These are phyloP conservation scores for Colletotrichum gloeosporioides DNA, from an alignment of 2,329 filamentous ascomycete species.

Conservation along the genomic window DNA sequence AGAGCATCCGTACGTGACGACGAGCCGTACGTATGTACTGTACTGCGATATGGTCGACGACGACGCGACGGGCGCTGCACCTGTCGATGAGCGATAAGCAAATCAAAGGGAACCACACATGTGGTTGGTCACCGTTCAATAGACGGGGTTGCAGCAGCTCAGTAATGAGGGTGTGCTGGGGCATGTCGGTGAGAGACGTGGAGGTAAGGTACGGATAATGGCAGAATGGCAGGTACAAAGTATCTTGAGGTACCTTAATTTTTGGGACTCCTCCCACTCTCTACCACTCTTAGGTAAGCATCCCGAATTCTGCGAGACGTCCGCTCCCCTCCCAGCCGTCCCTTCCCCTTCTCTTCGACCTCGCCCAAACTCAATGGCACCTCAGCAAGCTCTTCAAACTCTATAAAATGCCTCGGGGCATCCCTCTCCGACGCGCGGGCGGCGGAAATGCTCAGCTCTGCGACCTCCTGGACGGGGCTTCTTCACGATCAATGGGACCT, in stretches of 20 bases:
- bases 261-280: background rate
- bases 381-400: background rate
- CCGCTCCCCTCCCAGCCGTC: background rate
- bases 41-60: background rate
- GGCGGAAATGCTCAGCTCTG: background rate
- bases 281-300: background rate
- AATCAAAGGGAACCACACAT: background rate
- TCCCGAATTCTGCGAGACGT: background rate
- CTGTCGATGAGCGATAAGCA: background rate
- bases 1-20: background rate
- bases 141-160: background rate
- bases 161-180: background rate
- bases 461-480: background rate
- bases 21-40: background rate
- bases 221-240: background rate
- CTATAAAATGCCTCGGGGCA: background rate
- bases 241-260: background rate
- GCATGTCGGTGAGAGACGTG: background rate
- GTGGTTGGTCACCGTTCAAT: background rate
- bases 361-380: background rate
- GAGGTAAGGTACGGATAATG: background rate
- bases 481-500: background rate
- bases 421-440: background rate
- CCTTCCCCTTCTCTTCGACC: background rate
- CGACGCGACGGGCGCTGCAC: background rate